A percentile compares a stretch with the other conserved stretches of the same genome.
phyloP scores from a whole-genome alignment of 352 stramenopile species.

The Globisporangium okanoganense region DNA sequence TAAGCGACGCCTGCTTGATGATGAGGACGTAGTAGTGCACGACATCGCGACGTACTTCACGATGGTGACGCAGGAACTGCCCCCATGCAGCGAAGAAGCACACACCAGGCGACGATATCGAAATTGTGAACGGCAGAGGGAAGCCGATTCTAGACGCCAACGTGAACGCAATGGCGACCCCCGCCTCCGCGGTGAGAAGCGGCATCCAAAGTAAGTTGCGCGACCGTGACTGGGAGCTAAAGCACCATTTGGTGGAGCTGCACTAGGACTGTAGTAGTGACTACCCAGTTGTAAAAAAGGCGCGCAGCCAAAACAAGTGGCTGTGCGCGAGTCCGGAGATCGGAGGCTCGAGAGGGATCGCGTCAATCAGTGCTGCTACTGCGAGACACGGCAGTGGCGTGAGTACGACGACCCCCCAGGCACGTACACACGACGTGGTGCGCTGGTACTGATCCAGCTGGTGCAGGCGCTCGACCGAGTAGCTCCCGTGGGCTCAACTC shows the following conservation, averaged over 20 bases:
- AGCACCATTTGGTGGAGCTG: constrained; percentile 7
- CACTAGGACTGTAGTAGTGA: constrained; percentile 7
- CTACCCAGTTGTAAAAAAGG: neutral
- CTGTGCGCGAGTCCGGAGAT: neutral
- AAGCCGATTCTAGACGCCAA: constrained; percentile 16
- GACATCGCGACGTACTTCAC: neutral
- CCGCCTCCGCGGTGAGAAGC: neutral
- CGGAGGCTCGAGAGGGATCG: neutral
- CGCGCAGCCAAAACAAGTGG: constrained; percentile 2
- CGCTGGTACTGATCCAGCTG: constrained; percentile 27
- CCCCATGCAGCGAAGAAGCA: neutral
- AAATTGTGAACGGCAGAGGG: constrained; percentile 27
- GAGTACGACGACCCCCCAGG: constrained; percentile 13
- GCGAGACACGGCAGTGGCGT: constrained; percentile 11
- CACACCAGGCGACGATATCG: neutral
- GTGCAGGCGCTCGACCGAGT: constrained; percentile 28
- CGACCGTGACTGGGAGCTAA: neutral
- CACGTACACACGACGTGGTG: constrained; percentile 8
- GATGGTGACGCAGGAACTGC: constrained; percentile 4
- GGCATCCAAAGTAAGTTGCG: neutral
- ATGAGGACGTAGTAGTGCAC: neutral
- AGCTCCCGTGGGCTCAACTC: constrained; percentile 31
- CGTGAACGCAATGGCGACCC: constrained; percentile 6
- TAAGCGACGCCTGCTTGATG: constrained; percentile 12
- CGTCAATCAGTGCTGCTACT: neutral